Percentiles rank a stretch among this genome's conserved stretches.
These are phyloP conservation scores for Fusarium pseudonygamai DNA, from an alignment of 2,329 filamentous ascomycete species.

Conservation along the genomic window DNA sequence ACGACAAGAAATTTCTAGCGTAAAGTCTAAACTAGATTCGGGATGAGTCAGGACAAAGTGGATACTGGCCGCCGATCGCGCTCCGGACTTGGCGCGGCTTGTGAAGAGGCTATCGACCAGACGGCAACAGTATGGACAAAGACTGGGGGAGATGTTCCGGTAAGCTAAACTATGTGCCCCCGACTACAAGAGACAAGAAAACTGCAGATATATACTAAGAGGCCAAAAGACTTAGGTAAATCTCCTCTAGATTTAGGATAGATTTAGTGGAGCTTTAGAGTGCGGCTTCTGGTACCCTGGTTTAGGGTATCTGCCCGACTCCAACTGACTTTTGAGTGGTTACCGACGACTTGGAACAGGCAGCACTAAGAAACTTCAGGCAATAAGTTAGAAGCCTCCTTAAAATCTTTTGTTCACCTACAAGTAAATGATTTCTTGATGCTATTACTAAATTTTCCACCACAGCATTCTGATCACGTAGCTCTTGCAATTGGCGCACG, in stretches of 20 bases:
- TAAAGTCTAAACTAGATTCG: background rate
- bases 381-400: too few species aligned
- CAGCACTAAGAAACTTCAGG: background rate
- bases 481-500: too few species aligned
- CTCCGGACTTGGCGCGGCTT: background rate
- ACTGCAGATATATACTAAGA: too few species aligned
- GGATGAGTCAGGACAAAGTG: constrained; percentile 5
- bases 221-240: background rate
- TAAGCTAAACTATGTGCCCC: too few species aligned
- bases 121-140: too few species aligned
- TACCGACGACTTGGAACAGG: background rate
- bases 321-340: background rate
- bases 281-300: too few species aligned
- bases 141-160: too few species aligned
- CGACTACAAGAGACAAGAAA: too few species aligned
- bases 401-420: too few species aligned
- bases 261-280: background rate
- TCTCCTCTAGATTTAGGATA: background rate
- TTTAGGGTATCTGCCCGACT: background rate
- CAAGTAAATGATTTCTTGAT: too few species aligned
- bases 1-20: constrained; percentile 19
- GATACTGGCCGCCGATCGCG: constrained; percentile 4
- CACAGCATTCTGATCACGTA: too few species aligned
- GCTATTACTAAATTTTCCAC: too few species aligned
- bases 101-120: background rate